Evolutionary conservation across 2,329 filamentous ascomycete genomes (phyloP).

Genomic region (Claviceps pazoutovae): DNA sequence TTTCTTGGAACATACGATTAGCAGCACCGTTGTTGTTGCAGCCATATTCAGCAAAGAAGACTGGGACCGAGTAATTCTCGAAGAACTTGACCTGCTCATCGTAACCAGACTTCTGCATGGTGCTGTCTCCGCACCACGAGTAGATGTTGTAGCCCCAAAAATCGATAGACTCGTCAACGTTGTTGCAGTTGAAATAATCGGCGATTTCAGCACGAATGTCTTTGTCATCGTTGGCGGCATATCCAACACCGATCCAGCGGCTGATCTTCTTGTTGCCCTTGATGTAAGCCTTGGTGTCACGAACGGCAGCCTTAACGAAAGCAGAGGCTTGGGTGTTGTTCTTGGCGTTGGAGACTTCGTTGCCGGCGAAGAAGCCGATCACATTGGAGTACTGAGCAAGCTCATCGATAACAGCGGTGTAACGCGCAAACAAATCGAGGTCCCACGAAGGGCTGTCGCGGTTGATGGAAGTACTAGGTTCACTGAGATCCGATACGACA

Average conservation of each 20-base stretch:
- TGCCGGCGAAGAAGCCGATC: conserved; percentile 95
- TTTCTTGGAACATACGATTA: conserved; percentile 73
- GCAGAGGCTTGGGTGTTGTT: conserved; percentile 86
- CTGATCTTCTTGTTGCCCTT: conserved; percentile 64
- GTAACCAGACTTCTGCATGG: conserved; percentile 65
- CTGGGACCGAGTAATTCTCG: conserved; percentile 74
- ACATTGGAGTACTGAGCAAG: conserved; percentile 77
- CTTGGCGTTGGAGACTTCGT: conserved; percentile 82
- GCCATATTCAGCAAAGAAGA: conserved; percentile 98
- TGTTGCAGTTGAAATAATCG: conserved; percentile 88
- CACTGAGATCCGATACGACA: conserved; percentile 78
- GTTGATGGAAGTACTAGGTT: conserved; percentile 74
- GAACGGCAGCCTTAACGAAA: conserved; percentile 94
- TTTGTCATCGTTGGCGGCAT: conserved; percentile 87
- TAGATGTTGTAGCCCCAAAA: conserved; percentile 99
- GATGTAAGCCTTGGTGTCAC: conserved; percentile 93
- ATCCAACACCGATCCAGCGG: conserved; percentile 77
- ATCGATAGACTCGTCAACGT: conserved; percentile 55
- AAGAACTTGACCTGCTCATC: conserved; percentile 76
- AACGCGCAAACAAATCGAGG: conserved; percentile 61
- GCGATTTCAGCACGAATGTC: conserved; percentile 70
- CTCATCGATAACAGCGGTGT: conserved; percentile 70
- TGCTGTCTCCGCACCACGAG: conserved; percentile 90
- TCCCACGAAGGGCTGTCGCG: conserved; percentile 70
- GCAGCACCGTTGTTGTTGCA: conserved; percentile 59